Conservation (phyloP, 225 moss, liverwort and hornwort species). For the Physcomitrellopsis africana region DNA sequence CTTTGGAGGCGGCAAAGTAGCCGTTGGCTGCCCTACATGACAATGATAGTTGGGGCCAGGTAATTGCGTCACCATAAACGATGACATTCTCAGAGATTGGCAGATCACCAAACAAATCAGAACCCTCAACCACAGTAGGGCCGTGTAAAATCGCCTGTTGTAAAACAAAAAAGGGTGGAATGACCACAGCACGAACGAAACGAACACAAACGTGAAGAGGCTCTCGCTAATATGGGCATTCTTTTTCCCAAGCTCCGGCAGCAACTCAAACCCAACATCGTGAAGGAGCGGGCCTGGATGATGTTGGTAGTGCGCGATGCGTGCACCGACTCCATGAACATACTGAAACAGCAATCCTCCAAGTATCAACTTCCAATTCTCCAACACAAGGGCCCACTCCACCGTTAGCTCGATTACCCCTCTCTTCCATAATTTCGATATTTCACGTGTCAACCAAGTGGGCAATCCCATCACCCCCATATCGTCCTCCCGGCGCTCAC, state of each 20-base stretch:
- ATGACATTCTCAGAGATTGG: slow-evolving; percentile 67
- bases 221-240: slow-evolving; percentile 84
- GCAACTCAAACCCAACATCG: slow-evolving; percentile 77
- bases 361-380: slow-evolving; percentile 77
- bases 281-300: slow-evolving; percentile 84
- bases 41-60: slow-evolving; percentile 96
- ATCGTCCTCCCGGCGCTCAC: neutral
- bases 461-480: slow-evolving; percentile 38
- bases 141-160: slow-evolving; percentile 90
- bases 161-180: slow-evolving; percentile 88
- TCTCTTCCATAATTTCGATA: slow-evolving; percentile 81
- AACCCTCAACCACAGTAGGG: slow-evolving; percentile 79
- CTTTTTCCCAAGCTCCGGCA: slow-evolving; percentile 84
- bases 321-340: slow-evolving; percentile 86
- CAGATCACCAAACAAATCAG: slow-evolving; percentile 81
- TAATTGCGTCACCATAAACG: slow-evolving; percentile 87
- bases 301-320: slow-evolving; percentile 86
- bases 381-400: slow-evolving; percentile 63
- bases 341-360: slow-evolving; percentile 78
- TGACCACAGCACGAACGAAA: slow-evolving; percentile 81
- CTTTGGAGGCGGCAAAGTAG: slow-evolving; percentile 70
- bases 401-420: slow-evolving; percentile 68
- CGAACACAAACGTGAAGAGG: slow-evolving; percentile 77
- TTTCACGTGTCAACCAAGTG: slow-evolving; percentile 58
- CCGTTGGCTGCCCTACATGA: slow-evolving; percentile 76